phyloP scores from a whole-genome alignment of 2,329 filamentous ascomycete species.

The Colletotrichum abscissum region DNA sequence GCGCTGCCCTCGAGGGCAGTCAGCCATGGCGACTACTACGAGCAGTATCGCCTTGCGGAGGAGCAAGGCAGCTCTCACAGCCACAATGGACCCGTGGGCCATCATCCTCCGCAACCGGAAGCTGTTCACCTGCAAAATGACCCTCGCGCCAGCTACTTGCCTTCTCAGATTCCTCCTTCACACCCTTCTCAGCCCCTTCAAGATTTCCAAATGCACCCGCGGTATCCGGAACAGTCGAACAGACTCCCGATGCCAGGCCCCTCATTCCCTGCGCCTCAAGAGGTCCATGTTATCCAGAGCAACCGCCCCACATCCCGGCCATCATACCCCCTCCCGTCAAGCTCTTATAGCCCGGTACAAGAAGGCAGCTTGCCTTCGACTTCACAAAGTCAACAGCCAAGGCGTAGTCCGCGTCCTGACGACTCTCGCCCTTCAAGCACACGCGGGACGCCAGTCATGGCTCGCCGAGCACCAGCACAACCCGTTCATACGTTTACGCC shows the following conservation, averaged over 20 bases:
- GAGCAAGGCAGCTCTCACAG: constrained; percentile 7
- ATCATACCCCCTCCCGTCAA: constrained; percentile 16
- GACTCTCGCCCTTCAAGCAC: constrained; percentile 24
- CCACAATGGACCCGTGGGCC: background rate
- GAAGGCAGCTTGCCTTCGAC: constrained; percentile 26
- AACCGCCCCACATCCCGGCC: constrained; percentile 21
- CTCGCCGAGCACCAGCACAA: constrained; percentile 24
- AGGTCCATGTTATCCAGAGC: constrained; percentile 30
- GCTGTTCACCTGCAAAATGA: constrained; percentile 7
- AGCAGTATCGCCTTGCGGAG: constrained; percentile 25
- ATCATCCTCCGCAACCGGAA: constrained; percentile 10
- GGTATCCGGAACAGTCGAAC: constrained; percentile 17
- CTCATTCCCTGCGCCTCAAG: constrained; percentile 16
- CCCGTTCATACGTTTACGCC: constrained; percentile 28
- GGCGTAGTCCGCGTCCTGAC: constrained; percentile 30
- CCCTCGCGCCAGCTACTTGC: constrained; percentile 4
- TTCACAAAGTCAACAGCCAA: constrained; percentile 11
- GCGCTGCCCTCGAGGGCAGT: constrained; percentile 12
- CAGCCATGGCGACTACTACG: constrained; percentile 21
- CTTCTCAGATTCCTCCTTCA: constrained; percentile 10
- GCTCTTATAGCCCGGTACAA: constrained; percentile 23
- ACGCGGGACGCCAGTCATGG: constrained; percentile 25
- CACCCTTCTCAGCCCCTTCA: constrained; percentile 11
- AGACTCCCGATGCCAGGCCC: constrained; percentile 4
- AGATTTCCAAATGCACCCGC: constrained; percentile 20